phyloP scores from a whole-genome alignment of 1,284 basidiomycete species.

The Ustilago curta region DNA sequence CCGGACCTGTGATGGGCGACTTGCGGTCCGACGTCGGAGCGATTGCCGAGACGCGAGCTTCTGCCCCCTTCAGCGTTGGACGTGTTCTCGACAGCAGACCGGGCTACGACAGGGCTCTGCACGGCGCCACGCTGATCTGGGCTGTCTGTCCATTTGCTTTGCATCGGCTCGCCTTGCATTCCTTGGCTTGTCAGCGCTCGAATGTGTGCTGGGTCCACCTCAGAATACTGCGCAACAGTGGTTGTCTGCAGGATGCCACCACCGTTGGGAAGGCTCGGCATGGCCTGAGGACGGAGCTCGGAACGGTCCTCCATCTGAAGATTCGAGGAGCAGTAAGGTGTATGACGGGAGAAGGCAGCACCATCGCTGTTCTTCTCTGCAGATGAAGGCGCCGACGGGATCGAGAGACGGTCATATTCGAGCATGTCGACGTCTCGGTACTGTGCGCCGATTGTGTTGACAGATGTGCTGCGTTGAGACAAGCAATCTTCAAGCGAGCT shows the following conservation, averaged over 20 bases:
- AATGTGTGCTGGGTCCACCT: conserved; percentile 5
- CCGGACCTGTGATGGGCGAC: conserved; percentile 35
- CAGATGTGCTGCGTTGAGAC: conserved; percentile 29
- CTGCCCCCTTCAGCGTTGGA: conserved; percentile 25
- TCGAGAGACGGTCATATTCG: conserved; percentile 41
- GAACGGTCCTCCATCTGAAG: conserved; percentile 48
- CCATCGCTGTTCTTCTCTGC: conserved; percentile 23
- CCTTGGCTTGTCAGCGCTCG: conserved; percentile 8
- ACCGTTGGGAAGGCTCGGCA: conserved; percentile 13
- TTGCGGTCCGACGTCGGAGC: conserved; percentile 9
- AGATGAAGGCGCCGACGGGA: conserved; percentile 47
- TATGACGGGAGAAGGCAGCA: conserved; percentile 8
- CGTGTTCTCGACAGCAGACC: conserved; percentile 2
- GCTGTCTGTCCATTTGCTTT: conserved; percentile 24
- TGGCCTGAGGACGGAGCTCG: conserved; percentile 31
- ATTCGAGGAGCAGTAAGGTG: conserved; percentile 53
- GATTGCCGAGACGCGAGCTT: conserved; percentile 45
- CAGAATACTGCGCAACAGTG: conserved; percentile 3
- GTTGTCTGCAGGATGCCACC: conserved; percentile 5
- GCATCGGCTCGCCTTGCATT: conserved; percentile 11
- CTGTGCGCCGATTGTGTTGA: conserved; percentile 25
- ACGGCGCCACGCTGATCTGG: conserved; percentile 8
- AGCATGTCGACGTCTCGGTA: conserved; percentile 33
- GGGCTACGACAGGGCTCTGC: conserved; percentile 13
- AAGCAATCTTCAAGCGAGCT: conserved; percentile 42